A percentile compares a stretch with the other conserved stretches of the same genome.
These are phyloP conservation scores for Debaryomyces subglobosus DNA, from an alignment of 1,139 yeast genomes.

Conservation along the genomic window DNA sequence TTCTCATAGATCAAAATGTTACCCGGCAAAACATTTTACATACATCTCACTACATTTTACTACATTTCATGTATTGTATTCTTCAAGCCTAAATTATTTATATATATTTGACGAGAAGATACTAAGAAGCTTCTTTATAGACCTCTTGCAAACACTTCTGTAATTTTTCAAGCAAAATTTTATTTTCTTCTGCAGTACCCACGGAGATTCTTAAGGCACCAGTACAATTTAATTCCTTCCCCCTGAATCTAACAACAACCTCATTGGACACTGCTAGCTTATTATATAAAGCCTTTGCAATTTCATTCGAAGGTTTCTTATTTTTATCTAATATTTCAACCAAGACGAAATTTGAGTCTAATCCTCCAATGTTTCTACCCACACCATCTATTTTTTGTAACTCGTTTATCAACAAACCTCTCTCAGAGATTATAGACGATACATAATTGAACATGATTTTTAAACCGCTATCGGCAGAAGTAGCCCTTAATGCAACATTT, in stretches of 20 bases:
- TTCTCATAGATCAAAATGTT: slow-evolving; percentile 1
- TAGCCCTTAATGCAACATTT: slow-evolving; percentile 73
- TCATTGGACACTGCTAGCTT: slow-evolving; percentile 69
- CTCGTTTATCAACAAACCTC: slow-evolving; percentile 53
- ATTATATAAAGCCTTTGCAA: slow-evolving; percentile 69
- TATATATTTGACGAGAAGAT: not conserved
- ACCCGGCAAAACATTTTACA: not conserved
- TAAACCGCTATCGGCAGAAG: slow-evolving; percentile 56
- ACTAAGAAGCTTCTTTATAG: not conserved
- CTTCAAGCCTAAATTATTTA: too few relatives aligned
- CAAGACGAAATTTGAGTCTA: slow-evolving; percentile 83
- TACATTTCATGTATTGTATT: too few relatives aligned
- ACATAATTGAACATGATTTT: slow-evolving; percentile 60
- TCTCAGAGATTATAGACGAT: slow-evolving; percentile 53
- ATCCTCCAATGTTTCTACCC: slow-evolving; percentile 82
- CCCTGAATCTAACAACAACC: slow-evolving; percentile 90
- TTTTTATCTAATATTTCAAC: slow-evolving; percentile 65
- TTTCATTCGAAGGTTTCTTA: slow-evolving; percentile 67
- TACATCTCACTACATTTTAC: not conserved
- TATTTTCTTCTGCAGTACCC: slow-evolving; percentile 81
- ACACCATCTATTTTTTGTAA: slow-evolving; percentile 60
- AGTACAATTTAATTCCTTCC: slow-evolving; percentile 81
- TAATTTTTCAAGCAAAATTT: slow-evolving; percentile 55
- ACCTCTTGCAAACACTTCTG: slow-evolving; percentile 20
- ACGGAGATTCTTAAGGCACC: slow-evolving; percentile 88